Evolutionary conservation across 176 grass and related monocot species (phyloP), one percentile per base, ranked within the genome.

Genomic region (Zea luxurians): DNA sequence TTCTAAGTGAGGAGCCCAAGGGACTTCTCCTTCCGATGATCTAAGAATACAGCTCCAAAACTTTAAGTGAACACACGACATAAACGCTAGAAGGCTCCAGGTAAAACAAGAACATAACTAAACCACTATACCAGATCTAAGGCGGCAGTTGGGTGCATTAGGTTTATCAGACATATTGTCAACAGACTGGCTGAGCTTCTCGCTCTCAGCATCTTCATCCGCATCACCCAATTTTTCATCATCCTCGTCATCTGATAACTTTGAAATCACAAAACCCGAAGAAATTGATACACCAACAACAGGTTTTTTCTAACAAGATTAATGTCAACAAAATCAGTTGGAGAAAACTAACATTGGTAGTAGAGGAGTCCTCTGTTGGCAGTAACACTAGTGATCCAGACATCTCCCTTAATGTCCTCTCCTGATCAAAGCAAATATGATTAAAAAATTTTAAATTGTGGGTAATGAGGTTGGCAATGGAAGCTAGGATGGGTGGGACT

Each of bases 1-100:
- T 99, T 95, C 72, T 94, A 90, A 37, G 96, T 95, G 46, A 99
- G 92, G 15, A 88, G 41, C 21, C 96, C 92, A 2, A 99, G 90
- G 0, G 92, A 99, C 68, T 99, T 99, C 82, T 94, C 96, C 83
- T 87, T 94, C 61, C 92, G 90, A 44, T 90, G 86, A 66, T 90
- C 87, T 79, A 65, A 13, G 63, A 79, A 86, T 74, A 71, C 20
- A 64, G 5, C 17, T 76, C 4, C 13, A 4, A 55, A 74, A 69
- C 17, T 11, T 21, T 0, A 54, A 80, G 21, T 67, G 43, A 27
- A 4, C 34, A 50, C 57, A 64, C n/a, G 80, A 74, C 13, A 37
- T 58, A 58, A 0, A 58, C 0, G n/a, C 52, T 37, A 13, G 67
- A 42, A 43, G 44, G 34, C 48, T 48, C 35, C n/a, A 68, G 60